Base-by-base conservation (phyloP, 805 yeast genomes). In the Spathaspora boniae region DNA sequence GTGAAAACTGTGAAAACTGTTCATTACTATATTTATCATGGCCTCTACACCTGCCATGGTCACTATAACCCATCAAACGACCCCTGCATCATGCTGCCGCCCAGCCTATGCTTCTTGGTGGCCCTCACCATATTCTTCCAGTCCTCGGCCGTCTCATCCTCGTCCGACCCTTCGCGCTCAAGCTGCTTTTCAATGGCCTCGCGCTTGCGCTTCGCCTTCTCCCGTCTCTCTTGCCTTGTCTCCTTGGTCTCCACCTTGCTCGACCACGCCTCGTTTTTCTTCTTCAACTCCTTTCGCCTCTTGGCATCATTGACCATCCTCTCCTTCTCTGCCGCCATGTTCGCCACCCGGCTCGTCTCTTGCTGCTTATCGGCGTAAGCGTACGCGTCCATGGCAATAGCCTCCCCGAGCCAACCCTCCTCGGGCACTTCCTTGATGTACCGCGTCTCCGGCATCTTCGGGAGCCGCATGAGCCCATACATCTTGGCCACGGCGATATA, bases 361-460 rank as follows among this genome's bases (percentile, higher is more conserved):
- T 78, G 78, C 34, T 67, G 70, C 16, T 65, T 56, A 51, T 91
- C 91, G 9, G 65, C 61, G 51, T 85, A 91, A 7, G 70, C 62
- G 54, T 74, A 86, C 1, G 57, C 65, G 43, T 83, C 86, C 77
- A 86, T 73, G 46, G 86, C 82, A 14, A 88, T 67, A 2, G 65
- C 64, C 19, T 66, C 67, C 2, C 80, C 71, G 23, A 86, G 59
- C 87, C 89, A 86, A 1, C 96, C 97, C 42, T 78, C 80, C 33
- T 71, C 76, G 0, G 88, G 85, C 49, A 79, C 61, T 9, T 58
- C 45, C 20, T 68, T 51, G 2, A 80, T 63, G 46, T 72, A 66
- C 36, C 64, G 66, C 16, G 80, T 72, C 53, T 93, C 99, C 0
- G 98, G 98, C 98, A 94, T 93, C 47, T 80, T 78, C 6, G 99